phyloP scores from a whole-genome alignment of 805 yeast genomes.

The Candida glaebosa region DNA sequence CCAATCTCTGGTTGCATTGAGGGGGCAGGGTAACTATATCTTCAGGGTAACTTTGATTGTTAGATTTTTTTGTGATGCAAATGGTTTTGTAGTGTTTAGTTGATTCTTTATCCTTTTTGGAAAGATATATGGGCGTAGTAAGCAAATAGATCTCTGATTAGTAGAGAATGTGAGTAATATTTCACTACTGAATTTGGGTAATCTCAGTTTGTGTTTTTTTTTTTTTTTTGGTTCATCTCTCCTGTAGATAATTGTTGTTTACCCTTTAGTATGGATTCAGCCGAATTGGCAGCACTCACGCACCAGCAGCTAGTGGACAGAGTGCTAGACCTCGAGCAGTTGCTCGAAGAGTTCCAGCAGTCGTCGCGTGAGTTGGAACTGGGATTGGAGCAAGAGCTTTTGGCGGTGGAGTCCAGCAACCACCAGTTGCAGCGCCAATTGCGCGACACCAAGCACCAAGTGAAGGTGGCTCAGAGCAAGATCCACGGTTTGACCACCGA shows the following conservation, averaged over 20 bases:
- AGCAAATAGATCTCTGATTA: no score
- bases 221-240: no score
- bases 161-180: no score
- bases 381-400: conserved; percentile 43
- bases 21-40: conserved; percentile 6
- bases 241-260: no score
- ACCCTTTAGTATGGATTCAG: no score
- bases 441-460: conserved; percentile 6
- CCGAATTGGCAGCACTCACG: conserved; percentile 1
- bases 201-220: no score
- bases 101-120: no score
- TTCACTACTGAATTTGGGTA: no score
- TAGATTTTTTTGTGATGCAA: no score
- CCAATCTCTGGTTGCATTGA: conserved; percentile 29
- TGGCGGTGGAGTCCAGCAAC: conserved; percentile 27
- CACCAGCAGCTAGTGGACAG: conserved; percentile 9
- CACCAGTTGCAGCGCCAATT: conserved; percentile 13
- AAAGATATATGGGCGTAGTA: no score
- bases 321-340: conserved; percentile 34
- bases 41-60: conserved; percentile 5
- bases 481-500: conserved; percentile 14
- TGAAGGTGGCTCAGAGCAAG: conserved; percentile 1
- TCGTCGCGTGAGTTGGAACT: conserved; percentile 43
- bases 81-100: no score
- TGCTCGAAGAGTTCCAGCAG: conserved; percentile 40